Evolutionary conservation across 2,329 filamentous ascomycete species (phyloP).

Genomic region (Aspergillus fumigatiaffinis): DNA sequence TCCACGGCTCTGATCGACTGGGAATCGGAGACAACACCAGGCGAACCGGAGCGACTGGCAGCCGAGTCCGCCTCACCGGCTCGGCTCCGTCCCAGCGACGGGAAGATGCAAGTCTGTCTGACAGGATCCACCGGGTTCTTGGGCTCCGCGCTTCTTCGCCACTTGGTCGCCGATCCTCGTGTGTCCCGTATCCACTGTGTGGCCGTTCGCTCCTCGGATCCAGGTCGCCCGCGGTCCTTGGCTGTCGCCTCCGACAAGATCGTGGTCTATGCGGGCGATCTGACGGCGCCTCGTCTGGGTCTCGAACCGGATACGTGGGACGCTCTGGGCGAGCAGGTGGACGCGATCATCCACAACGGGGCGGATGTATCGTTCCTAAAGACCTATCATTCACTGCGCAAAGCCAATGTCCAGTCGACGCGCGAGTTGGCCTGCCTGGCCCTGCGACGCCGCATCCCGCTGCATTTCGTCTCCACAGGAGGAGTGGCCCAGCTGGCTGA

Average conservation of each 20-base stretch:
- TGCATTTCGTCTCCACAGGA: neutral
- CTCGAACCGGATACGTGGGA: neutral
- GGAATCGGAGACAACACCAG: slow-evolving; percentile 32
- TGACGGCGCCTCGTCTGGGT: neutral
- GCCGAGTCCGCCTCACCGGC: neutral
- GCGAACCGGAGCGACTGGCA: too few relatives aligned
- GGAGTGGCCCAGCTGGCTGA: slow-evolving; percentile 1
- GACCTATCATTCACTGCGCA: slow-evolving; percentile 15
- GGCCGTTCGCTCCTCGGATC: slow-evolving; percentile 11
- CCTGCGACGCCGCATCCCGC: neutral
- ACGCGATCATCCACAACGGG: slow-evolving; percentile 3
- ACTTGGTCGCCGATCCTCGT: slow-evolving; percentile 28
- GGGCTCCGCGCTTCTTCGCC: slow-evolving; percentile 34
- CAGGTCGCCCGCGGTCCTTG: slow-evolving; percentile 22
- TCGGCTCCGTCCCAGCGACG: neutral
- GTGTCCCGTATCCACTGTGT: slow-evolving; percentile 44
- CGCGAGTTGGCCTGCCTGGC: neutral
- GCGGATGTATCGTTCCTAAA: slow-evolving; percentile 20
- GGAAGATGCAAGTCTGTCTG: slow-evolving; percentile 11
- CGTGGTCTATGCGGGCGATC: neutral
- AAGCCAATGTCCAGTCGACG: neutral
- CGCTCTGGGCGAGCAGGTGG: neutral
- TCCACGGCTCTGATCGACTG: slow-evolving; percentile 35
- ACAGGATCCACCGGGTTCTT: slow-evolving; percentile 37
- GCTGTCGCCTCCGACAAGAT: slow-evolving; percentile 45